Evolutionary conservation across 2,329 filamentous ascomycete genomes (phyloP).

Genomic region (Aureobasidium pullulans): DNA sequence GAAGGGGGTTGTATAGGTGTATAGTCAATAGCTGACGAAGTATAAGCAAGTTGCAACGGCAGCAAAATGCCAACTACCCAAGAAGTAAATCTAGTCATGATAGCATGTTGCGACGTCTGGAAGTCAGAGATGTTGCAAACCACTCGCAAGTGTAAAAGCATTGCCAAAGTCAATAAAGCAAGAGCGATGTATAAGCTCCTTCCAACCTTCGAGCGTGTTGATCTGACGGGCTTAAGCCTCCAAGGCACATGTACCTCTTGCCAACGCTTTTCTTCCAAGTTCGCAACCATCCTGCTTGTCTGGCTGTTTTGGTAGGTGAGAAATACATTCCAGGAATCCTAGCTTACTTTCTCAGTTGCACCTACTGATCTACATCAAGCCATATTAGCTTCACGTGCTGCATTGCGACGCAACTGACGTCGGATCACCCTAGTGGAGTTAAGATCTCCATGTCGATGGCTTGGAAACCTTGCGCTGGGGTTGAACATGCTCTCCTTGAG

Average conservation of each 20-base stretch:
- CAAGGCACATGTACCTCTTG: background rate
- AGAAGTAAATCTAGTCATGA: background rate
- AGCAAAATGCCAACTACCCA: background rate
- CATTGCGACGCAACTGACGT: background rate
- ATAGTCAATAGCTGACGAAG: constrained; percentile 9
- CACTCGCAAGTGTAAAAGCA: background rate
- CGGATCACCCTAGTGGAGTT: background rate
- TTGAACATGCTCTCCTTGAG: too few relatives aligned
- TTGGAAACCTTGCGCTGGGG: too few relatives aligned
- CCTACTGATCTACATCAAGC: background rate
- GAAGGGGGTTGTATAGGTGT: constrained; percentile 32
- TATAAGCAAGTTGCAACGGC: background rate
- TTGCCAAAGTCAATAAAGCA: background rate
- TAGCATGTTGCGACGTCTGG: background rate
- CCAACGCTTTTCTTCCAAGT: background rate
- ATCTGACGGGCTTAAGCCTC: background rate
- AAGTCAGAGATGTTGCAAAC: background rate
- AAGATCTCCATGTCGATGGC: background rate
- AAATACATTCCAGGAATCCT: background rate
- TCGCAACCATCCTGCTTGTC: background rate
- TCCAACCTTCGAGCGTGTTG: background rate
- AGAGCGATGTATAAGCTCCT: background rate
- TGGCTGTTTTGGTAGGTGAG: background rate
- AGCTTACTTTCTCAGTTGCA: background rate
- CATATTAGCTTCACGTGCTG: background rate